Conservation (phyloP, 1,284 basidiomycete genomes). For the Schizophyllum amplum region DNA sequence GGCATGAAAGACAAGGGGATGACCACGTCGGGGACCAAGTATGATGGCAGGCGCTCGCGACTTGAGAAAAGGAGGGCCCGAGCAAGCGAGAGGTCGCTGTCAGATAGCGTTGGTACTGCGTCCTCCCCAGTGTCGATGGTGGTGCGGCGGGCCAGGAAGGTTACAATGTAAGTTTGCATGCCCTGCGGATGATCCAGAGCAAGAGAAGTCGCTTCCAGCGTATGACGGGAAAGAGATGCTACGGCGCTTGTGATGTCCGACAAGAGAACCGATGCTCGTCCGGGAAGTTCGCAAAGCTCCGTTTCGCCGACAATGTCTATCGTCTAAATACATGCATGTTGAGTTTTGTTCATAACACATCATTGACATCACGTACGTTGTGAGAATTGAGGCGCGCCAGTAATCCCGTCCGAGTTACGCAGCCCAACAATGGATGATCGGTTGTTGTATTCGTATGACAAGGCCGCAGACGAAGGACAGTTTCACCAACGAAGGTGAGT, state of each 20-base stretch:
- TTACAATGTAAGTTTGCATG: conserved; percentile 2
- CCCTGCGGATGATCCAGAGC: conserved; percentile 6
- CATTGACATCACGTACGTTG: background rate
- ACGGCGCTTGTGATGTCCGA: conserved; percentile 1
- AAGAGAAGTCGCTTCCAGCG: background rate
- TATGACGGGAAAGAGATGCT: conserved; percentile 1
- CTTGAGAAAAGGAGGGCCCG: conserved; percentile 1
- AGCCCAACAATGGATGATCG: background rate
- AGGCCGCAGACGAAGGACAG: background rate
- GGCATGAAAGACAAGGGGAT: conserved; percentile 6
- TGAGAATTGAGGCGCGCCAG: background rate
- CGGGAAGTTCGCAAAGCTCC: background rate
- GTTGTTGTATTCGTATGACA: background rate
- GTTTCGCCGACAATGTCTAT: background rate
- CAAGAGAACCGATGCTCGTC: background rate
- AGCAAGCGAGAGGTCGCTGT: conserved; percentile 1
- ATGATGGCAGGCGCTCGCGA: background rate
- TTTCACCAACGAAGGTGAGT: background rate
- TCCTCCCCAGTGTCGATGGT: conserved; percentile 1
- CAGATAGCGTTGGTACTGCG: background rate
- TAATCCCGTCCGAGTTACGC: background rate
- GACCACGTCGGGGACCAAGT: conserved; percentile 6
- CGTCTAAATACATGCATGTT: background rate
- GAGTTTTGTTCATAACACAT: background rate
- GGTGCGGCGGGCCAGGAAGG: conserved; percentile 4